phyloP scores from a whole-genome alignment of 2,329 filamentous ascomycete species.

The Arthrocladium fulminans region DNA sequence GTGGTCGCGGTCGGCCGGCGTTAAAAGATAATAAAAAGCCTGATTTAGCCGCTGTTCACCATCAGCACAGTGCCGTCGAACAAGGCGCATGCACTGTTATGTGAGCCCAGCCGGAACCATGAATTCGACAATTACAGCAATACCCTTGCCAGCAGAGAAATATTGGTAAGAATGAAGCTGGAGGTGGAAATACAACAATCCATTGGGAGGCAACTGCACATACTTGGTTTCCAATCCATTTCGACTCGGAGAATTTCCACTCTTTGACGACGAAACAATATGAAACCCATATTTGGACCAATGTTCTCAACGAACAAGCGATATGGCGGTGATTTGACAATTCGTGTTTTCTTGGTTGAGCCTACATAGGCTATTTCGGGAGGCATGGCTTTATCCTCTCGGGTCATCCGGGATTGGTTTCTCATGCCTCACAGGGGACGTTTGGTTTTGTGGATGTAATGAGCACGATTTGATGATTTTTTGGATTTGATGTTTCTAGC shows the following conservation, averaged over 20 bases:
- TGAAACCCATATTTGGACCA: neutral
- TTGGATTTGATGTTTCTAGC: slow-evolving; percentile 14
- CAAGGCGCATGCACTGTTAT: slow-evolving; percentile 27
- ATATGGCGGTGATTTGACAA: slow-evolving; percentile 7
- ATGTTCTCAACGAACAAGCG: neutral
- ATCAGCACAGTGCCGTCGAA: slow-evolving; percentile 23
- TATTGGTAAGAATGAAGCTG: neutral
- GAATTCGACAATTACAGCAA: slow-evolving; percentile 4
- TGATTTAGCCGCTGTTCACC: slow-evolving; percentile 27
- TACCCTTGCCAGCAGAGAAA: neutral
- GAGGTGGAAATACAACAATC: neutral
- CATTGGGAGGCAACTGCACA: slow-evolving; percentile 2
- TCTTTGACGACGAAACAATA: neutral
- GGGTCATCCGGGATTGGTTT: slow-evolving; percentile 33
- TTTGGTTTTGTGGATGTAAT: slow-evolving; percentile 1
- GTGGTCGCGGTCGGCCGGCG: slow-evolving; percentile 23
- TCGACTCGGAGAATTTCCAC: neutral
- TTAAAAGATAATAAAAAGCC: slow-evolving; percentile 42
- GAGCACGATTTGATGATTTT: slow-evolving; percentile 11
- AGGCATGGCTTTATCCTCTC: slow-evolving; percentile 38
- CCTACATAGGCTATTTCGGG: slow-evolving; percentile 29
- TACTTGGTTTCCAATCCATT: neutral
- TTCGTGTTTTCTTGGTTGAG: slow-evolving; percentile 6
- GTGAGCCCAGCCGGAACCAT: slow-evolving; percentile 19
- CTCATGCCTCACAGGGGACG: slow-evolving; percentile 28